Conservation (phyloP, 495 filamentous ascomycete species). For the Bacidia rubella region DNA sequence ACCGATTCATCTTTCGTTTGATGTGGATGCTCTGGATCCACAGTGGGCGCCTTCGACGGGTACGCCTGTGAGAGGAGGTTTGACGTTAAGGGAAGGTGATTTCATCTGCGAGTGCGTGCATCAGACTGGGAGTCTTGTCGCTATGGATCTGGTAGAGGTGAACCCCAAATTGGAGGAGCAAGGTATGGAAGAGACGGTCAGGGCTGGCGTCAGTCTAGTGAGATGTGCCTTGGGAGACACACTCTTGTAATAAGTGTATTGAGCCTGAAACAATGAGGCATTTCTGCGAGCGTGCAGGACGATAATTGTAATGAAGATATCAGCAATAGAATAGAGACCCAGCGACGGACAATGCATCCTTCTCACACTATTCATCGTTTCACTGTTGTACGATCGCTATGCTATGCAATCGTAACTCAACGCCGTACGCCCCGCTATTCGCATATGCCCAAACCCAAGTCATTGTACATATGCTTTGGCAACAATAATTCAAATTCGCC, state of each 20-base stretch:
- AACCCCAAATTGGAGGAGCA: conserved; percentile 72
- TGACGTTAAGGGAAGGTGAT: conserved; percentile 92
- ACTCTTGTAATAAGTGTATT: conserved; percentile 48
- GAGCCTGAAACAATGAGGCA: too few relatives aligned
- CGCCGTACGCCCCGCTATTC: too few relatives aligned
- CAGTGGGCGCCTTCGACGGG: conserved; percentile 93
- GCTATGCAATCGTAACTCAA: too few relatives aligned
- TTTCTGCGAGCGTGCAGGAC: too few relatives aligned
- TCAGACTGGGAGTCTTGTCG: conserved; percentile 78
- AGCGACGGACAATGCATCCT: too few relatives aligned
- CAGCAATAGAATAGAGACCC: too few relatives aligned
- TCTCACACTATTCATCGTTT: too few relatives aligned
- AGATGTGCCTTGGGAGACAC: conserved; percentile 87
- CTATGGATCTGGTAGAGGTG: conserved; percentile 92
- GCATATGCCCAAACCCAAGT: too few relatives aligned
- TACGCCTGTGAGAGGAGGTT: conserved; percentile 85
- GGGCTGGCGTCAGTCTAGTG: conserved; percentile 80
- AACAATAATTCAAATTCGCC: conserved; percentile 3
- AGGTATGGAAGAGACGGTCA: conserved; percentile 75
- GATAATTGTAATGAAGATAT: too few relatives aligned
- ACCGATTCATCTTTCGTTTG: conserved; percentile 92
- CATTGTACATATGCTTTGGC: not conserved
- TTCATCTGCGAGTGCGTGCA: conserved; percentile 96
- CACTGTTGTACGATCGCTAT: too few relatives aligned
- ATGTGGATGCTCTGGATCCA: conserved; percentile 93